These are phyloP conservation scores for Monosporozyma aerobia DNA, from an alignment of 805 yeast genomes.

Conservation along the genomic window DNA sequence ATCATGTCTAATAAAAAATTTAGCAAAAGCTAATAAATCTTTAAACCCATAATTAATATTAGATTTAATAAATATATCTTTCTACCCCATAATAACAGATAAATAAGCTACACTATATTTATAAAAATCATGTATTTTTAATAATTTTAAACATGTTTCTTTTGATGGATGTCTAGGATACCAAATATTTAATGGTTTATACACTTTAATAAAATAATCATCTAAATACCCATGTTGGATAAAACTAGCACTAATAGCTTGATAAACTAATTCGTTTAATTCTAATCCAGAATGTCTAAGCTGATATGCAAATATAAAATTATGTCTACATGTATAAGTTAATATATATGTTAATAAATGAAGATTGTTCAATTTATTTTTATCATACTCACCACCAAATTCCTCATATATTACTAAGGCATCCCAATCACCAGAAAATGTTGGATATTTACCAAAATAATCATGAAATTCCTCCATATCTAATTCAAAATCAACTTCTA, in stretches of 20 bases:
- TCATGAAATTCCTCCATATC: neutral
- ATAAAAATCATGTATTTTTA: neutral
- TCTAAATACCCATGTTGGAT: neutral
- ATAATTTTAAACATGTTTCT: slow-evolving; percentile 3
- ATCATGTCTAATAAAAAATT: no score
- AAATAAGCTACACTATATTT: slow-evolving; percentile 1
- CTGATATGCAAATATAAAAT: neutral
- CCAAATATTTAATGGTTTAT: slow-evolving; percentile 1
- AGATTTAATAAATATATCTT: neutral
- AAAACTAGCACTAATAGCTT: neutral
- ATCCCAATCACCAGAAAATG: neutral
- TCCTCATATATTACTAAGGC: no score
- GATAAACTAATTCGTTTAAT: neutral
- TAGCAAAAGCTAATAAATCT: neutral
- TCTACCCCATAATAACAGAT: neutral
- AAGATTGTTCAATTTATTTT: neutral
- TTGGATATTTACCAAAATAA: neutral
- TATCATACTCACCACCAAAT: neutral
- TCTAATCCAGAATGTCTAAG: neutral
- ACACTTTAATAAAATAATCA: neutral
- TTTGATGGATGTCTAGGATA: slow-evolving; percentile 1
- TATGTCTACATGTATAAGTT: neutral
- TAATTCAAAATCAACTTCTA: neutral
- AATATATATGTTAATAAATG: neutral
- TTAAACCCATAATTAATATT: neutral